phyloP scores from a whole-genome alignment of 257 asterid genomes.

The Ajuga chamaepitys region DNA sequence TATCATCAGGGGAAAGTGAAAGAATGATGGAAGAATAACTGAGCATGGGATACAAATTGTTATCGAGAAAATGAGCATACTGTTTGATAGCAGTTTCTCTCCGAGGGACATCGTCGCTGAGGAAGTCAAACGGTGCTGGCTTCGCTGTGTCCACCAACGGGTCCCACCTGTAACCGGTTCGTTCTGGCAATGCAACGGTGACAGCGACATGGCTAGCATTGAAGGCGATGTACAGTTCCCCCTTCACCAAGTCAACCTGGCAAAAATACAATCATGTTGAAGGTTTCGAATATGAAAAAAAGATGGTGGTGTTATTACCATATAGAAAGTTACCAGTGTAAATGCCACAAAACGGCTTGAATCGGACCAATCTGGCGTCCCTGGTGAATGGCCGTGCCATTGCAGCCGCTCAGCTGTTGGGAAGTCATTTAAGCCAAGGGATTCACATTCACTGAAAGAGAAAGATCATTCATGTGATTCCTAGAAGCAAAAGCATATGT shows the following conservation, averaged over 20 bases:
- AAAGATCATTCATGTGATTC: not conserved
- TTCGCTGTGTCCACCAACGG: conserved; percentile 88
- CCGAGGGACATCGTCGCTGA: conserved; percentile 39
- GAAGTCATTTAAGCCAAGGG: conserved; percentile 81
- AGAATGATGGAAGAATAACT: conserved; percentile 83
- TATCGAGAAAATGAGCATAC: conserved; percentile 80
- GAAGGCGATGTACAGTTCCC: conserved; percentile 75
- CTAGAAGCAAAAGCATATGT: conserved; percentile 2
- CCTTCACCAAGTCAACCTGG: conserved; percentile 72
- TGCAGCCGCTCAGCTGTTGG: conserved; percentile 88
- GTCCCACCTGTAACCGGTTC: conserved; percentile 76
- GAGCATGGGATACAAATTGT: conserved; percentile 79
- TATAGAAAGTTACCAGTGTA: conserved; percentile 52
- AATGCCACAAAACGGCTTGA: conserved; percentile 82
- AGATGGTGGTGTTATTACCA: not conserved
- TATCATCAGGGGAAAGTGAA: conserved; percentile 35
- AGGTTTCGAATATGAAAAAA: not conserved
- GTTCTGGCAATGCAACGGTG: conserved; percentile 57
- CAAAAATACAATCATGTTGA: not conserved
- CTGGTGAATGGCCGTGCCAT: conserved; percentile 96
- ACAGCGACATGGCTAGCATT: conserved; percentile 77
- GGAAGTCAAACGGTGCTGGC: conserved; percentile 73
- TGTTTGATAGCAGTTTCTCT: conserved; percentile 46
- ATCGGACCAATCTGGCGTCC: conserved; percentile 81
- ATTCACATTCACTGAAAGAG: conserved; percentile 64